Evolutionary conservation across 169 alveolate genomes (phyloP), one percentile per base, ranked within the genome.

Genomic region (Nephromyces sp.): DNA sequence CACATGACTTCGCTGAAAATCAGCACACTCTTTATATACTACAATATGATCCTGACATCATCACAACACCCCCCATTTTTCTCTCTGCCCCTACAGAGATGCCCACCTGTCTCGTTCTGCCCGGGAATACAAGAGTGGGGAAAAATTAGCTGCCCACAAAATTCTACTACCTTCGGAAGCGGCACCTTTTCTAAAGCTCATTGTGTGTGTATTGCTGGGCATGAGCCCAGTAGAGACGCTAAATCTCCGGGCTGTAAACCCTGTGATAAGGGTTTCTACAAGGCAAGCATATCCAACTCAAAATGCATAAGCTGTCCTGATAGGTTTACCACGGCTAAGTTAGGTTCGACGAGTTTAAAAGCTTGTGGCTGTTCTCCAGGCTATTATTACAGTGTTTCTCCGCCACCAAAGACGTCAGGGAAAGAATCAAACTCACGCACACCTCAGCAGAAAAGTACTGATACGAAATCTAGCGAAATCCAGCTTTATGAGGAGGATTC

Each of bases 351-450:
- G 30, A 77, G 83, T 51, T 77, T 78, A 6, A 70, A 77, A 34
- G 83, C 70, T 6, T 77, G 83, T 61, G 72, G 75, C 32, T 77
- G 83, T 43, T 64, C 32, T 33, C 67, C 78, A 21, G 83, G 83
- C 29, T 30, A 61, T 71, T 77, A 69, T 64, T 68, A 68, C 75
- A n/a, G n/a, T n/a, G 68, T 70, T 8, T 70, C 61, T 24, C 62
- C 79, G 1, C n/a, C n/a, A n/a, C n/a, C n/a, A n/a, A n/a, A n/a
- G n/a, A n/a, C n/a, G n/a, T n/a, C n/a, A n/a, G n/a, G n/a, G n/a
- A n/a, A n/a, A n/a, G n/a, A n/a, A n/a, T n/a, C n/a, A n/a, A n/a
- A n/a, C n/a, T n/a, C n/a, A n/a, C n/a, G n/a, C n/a, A n/a, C n/a
- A n/a, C n/a, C n/a, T n/a, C n/a, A n/a, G n/a, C n/a, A n/a, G n/a